Evolutionary conservation across 2,329 filamentous ascomycete species (phyloP).

Genomic region (Fulvia fulva): DNA sequence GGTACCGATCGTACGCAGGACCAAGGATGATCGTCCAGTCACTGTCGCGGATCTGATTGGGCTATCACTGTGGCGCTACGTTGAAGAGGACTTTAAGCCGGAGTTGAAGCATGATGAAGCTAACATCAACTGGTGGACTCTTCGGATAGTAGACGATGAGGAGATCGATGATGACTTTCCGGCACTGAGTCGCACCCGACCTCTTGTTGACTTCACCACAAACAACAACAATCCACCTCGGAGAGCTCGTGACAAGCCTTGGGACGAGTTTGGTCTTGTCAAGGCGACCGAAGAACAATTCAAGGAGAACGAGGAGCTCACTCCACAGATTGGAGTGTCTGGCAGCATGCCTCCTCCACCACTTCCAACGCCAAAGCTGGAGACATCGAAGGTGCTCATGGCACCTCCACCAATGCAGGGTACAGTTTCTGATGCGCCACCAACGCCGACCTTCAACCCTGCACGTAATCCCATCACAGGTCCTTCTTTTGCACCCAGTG

Average conservation of each 20-base stretch:
- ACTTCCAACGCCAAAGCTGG: conserved; percentile 12
- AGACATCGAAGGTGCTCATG: background rate
- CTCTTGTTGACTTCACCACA: conserved; percentile 71
- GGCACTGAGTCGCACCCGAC: conserved; percentile 68
- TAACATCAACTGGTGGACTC: conserved; percentile 77
- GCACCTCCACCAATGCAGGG: conserved; percentile 11
- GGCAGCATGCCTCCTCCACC: conserved; percentile 8
- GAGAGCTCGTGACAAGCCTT: conserved; percentile 69
- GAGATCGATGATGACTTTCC: conserved; percentile 85
- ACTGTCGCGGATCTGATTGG: conserved; percentile 80
- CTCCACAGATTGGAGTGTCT: conserved; percentile 20
- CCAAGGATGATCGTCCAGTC: conserved; percentile 65
- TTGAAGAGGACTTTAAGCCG: conserved; percentile 70
- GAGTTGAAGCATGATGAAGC: conserved; percentile 60
- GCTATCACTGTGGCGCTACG: conserved; percentile 71
- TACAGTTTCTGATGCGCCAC: conserved; percentile 11
- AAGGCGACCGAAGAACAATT: conserved; percentile 66
- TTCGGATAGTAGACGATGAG: conserved; percentile 79
- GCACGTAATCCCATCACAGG: conserved; percentile 51
- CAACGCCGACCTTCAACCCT: conserved; percentile 32
- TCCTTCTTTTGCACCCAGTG: conserved; percentile 42
- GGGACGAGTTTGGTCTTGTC: conserved; percentile 78
- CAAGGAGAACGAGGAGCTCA: conserved; percentile 59
- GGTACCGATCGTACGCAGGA: conserved; percentile 62
- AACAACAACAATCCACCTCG: conserved; percentile 67